Evolutionary conservation across 306 rosid species (phyloP), one percentile per base, ranked within the genome.

Genomic region (Fragaria vesca): DNA sequence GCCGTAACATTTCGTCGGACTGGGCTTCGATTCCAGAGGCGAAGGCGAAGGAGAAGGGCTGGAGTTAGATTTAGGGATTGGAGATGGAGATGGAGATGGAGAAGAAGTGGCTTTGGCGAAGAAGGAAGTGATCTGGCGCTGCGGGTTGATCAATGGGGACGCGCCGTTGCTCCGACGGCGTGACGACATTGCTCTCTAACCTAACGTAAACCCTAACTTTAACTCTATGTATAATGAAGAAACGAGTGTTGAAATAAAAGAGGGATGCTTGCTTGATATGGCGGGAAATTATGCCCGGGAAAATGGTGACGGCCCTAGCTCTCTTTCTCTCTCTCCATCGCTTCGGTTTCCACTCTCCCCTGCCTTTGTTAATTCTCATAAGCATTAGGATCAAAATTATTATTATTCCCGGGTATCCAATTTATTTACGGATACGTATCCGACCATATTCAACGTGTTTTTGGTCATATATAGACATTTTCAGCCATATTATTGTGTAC

Each of bases 111-210:
- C 50, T 83, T 84, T 92, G 51, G 93, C n/a, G 86, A 95, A 95
- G 89, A 95, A 95, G 18, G 97, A 80, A 82, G 97, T 95, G 83
- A 95, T 92, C 79, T 91, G 93, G 75, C 96, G 86, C 78, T 95
- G 97, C 73, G 74, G 97, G 77, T 89, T 93, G 12, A 89, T 86
- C 68, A 92, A 82, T 0, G 97, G 92, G 16, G 98, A 92, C 32
- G 95, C 85, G 63, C 98, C 98, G 30, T 87, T 92, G 87, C 52
- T 88, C 50, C 85, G 90, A 20, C 90, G 91, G 48, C 91, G 90
- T 0, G 94, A 85, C 45, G 94, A 85, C 45, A 90, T 2, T 52
- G 85, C 65, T 10, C 63, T 12, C 32, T 21, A 38, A 50, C 55
- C 24, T 18, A 52, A 17, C 4, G 45, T 46, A 11, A 46, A 3